Evolutionary conservation across 78 protist species (phyloP).

Genomic region (Polysphondylium violaceum): DNA sequence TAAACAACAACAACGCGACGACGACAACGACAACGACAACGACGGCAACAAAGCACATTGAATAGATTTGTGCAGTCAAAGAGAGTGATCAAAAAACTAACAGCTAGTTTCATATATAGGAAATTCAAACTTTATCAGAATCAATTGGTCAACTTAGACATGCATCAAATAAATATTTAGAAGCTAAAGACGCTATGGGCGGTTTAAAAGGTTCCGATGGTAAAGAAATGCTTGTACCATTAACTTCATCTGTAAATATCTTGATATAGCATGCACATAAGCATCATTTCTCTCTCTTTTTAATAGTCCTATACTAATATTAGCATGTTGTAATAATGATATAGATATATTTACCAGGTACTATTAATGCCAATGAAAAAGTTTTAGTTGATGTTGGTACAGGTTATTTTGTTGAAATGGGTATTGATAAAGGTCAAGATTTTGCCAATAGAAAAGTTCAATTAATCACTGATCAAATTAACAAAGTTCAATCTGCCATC

Average conservation of each 20-base stretch:
- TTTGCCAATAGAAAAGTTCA: slow-evolving; percentile 69
- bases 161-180: slow-evolving; percentile 69
- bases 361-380: slow-evolving; percentile 48
- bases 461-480: slow-evolving; percentile 56
- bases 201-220: slow-evolving; percentile 78
- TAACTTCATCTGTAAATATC: slow-evolving; percentile 66
- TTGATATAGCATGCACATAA: background rate
- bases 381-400: slow-evolving; percentile 81
- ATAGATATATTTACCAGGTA: slow-evolving; percentile 73
- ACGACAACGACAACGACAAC: background rate
- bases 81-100: too few species aligned
- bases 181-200: slow-evolving; percentile 74
- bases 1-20: too few species aligned
- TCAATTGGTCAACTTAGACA: slow-evolving; percentile 49
- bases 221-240: slow-evolving; percentile 68
- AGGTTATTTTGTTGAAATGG: slow-evolving; percentile 74
- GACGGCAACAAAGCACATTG: background rate
- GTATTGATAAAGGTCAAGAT: slow-evolving; percentile 64
- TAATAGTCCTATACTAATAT: background rate
- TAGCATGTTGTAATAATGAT: background rate
- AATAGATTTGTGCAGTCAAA: background rate
- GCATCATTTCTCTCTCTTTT: background rate
- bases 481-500: slow-evolving; percentile 61
- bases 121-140: slow-evolving; percentile 77
- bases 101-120: slow-evolving; percentile 19